These are phyloP conservation scores for Wickerhamiella shivajii DNA, from an alignment of 805 yeast species.

Conservation along the genomic window DNA sequence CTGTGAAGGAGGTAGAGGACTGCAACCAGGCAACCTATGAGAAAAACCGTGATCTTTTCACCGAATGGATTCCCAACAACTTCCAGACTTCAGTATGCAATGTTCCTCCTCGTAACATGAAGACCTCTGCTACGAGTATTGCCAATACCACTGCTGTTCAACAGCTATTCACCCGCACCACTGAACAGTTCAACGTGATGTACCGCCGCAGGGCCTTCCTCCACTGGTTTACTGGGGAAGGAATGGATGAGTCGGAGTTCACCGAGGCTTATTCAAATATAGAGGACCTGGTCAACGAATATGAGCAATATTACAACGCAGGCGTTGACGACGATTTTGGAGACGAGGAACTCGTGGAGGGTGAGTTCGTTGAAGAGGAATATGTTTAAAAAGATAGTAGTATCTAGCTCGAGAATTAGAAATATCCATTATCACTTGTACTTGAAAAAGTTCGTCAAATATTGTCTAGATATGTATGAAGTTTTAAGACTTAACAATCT, in stretches of 20 bases:
- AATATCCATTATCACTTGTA: no score
- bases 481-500: conserved; percentile 28
- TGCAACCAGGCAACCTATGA: conserved; percentile 77
- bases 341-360: conserved; percentile 55
- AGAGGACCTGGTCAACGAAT: conserved; percentile 77
- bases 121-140: conserved; percentile 83
- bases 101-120: conserved; percentile 72
- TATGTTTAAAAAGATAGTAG: no score
- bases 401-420: no score
- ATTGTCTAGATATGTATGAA: no score
- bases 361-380: conserved; percentile 17
- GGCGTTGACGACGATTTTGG: conserved; percentile 59
- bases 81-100: conserved; percentile 90
- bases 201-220: conserved; percentile 87
- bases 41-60: conserved; percentile 69
- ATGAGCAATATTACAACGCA: conserved; percentile 85
- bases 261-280: conserved; percentile 87
- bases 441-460: no score
- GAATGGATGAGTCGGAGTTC: conserved; percentile 93
- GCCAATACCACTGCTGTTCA: conserved; percentile 90
- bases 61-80: conserved; percentile 93
- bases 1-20: conserved; percentile 88
- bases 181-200: conserved; percentile 84
- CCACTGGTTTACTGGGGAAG: conserved; percentile 92
- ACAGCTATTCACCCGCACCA: conserved; percentile 78